Evolutionary conservation across 495 filamentous ascomycete species (phyloP).

Genomic region (Lasiosphaeria miniovina): DNA sequence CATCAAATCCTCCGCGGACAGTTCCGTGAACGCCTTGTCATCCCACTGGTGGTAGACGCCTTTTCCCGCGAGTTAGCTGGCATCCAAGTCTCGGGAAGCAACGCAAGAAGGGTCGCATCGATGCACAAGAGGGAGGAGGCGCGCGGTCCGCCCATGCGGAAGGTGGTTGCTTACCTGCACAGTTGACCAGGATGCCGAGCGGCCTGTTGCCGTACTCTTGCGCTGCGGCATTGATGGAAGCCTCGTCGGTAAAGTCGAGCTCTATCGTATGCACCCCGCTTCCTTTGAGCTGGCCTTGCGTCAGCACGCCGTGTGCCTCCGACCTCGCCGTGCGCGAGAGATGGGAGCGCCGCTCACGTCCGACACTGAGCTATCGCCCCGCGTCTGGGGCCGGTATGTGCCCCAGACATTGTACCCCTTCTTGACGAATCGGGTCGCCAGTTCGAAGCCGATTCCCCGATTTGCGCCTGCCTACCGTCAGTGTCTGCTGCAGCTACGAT

Average conservation of each 20-base stretch:
- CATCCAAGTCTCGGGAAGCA: not conserved
- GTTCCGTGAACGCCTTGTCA: conserved; percentile 12
- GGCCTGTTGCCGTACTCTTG: not conserved
- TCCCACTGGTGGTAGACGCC: conserved; percentile 14
- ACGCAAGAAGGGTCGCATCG: not conserved
- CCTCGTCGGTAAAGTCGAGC: conserved; percentile 6
- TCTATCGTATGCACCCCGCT: conserved; percentile 7
- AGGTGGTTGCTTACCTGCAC: not conserved
- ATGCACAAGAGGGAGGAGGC: no score
- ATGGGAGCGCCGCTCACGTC: not conserved
- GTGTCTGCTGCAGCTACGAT: no score
- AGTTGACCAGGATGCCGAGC: conserved; percentile 11
- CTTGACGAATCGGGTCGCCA: conserved; percentile 1
- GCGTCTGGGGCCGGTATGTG: conserved; percentile 11
- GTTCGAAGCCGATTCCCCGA: not conserved
- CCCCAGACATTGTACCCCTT: conserved; percentile 12
- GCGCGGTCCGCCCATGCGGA: not conserved
- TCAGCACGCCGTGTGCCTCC: not conserved
- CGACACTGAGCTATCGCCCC: conserved; percentile 8
- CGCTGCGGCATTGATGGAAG: conserved; percentile 7
- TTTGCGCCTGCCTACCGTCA: not conserved
- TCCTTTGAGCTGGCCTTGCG: conserved; percentile 1
- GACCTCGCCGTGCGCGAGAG: no score
- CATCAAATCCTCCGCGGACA: conserved; percentile 9
- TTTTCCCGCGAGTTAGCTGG: not conserved